Conservation (phyloP, 2,329 filamentous ascomycete genomes). For the Penicillium sp. region DNA sequence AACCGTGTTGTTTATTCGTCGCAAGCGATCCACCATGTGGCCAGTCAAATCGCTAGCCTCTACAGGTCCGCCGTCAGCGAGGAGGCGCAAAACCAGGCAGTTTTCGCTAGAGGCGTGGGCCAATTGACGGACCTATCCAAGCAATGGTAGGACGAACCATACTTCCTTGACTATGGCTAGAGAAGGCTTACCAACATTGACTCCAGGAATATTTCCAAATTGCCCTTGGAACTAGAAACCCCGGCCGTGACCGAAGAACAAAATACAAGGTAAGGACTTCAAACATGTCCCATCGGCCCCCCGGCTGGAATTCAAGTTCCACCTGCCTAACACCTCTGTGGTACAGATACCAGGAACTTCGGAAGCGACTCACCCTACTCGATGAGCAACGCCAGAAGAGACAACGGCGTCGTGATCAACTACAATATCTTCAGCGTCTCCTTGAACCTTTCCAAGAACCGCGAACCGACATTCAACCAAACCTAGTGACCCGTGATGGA, state of each 20-base stretch:
- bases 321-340: constrained; percentile 27
- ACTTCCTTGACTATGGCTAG: not conserved
- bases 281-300: constrained; percentile 4
- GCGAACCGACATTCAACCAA: constrained; percentile 57
- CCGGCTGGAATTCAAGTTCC: constrained; percentile 18
- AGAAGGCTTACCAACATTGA: constrained; percentile 11
- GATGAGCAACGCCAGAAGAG: constrained; percentile 50
- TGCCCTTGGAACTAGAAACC: constrained; percentile 42
- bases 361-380: constrained; percentile 51
- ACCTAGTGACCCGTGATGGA: constrained; percentile 57
- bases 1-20: constrained; percentile 58
- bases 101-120: constrained; percentile 37
- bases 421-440: constrained; percentile 50
- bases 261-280: constrained; percentile 34
- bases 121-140: constrained; percentile 45
- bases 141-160: constrained; percentile 34
- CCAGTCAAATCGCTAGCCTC: constrained; percentile 59
- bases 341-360: constrained; percentile 46
- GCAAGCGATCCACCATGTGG: constrained; percentile 60
- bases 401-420: constrained; percentile 52
- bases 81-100: constrained; percentile 30
- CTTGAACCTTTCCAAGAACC: constrained; percentile 56
- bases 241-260: constrained; percentile 37
- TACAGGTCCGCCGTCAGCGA: constrained; percentile 57
- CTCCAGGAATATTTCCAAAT: constrained; percentile 42